Conservation (phyloP, 2,329 filamentous ascomycete genomes). For the Thielaviopsis ethacetica region DNA sequence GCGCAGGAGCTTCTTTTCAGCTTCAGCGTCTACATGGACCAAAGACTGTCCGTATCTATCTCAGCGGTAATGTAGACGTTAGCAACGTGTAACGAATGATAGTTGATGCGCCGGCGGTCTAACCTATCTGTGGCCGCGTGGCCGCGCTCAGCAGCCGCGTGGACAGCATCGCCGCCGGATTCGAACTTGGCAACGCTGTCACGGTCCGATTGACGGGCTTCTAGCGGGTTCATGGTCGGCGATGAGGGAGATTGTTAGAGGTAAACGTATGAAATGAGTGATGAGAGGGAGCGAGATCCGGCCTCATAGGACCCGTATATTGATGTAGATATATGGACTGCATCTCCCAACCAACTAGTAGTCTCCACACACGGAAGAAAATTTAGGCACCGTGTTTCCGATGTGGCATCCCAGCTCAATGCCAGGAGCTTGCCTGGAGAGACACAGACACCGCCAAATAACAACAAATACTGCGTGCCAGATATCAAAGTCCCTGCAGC, state of each 20-base stretch:
- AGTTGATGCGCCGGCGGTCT: constrained; percentile 4
- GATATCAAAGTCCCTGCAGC: too few species aligned
- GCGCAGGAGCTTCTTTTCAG: constrained; percentile 38
- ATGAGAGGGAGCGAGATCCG: too few species aligned
- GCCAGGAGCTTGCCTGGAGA: too few species aligned
- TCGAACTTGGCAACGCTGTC: neutral
- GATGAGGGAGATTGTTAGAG: too few species aligned
- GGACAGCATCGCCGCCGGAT: neutral
- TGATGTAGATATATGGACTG: too few species aligned
- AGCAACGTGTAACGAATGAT: constrained; percentile 1
- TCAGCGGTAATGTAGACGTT: neutral
- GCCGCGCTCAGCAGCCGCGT: constrained; percentile 24
- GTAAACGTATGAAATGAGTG: too few species aligned
- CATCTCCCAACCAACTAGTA: too few species aligned
- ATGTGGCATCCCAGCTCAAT: neutral
- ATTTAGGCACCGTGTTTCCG: neutral
- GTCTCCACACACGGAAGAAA: neutral
- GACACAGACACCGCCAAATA: too few species aligned
- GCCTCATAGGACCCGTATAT: too few species aligned
- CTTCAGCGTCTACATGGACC: constrained; percentile 37
- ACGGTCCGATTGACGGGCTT: neutral
- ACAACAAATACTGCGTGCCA: too few species aligned
- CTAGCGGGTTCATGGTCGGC: neutral
- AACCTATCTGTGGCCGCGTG: constrained; percentile 31
- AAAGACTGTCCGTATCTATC: constrained; percentile 31